These are phyloP conservation scores for Ehretia macrophylla DNA, from an alignment of 257 asterid genomes.

Conservation along the genomic window DNA sequence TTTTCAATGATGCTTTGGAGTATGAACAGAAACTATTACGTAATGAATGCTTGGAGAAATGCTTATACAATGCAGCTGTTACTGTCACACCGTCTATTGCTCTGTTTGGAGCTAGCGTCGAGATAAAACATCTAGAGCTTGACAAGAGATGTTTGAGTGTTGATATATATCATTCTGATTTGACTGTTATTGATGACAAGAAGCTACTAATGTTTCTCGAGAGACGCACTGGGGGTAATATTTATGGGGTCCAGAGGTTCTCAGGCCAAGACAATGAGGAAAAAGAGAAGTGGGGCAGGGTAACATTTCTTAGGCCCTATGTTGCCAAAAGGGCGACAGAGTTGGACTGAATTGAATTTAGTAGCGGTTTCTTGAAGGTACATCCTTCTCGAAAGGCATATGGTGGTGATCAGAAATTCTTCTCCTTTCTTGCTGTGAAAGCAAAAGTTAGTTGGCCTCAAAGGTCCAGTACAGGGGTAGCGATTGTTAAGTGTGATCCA, in stretches of 20 bases:
- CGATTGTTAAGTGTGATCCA: constrained; percentile 56
- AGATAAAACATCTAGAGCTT: constrained; percentile 84
- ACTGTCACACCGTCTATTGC: constrained; percentile 53
- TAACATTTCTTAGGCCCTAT: constrained; percentile 76
- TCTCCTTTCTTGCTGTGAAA: constrained; percentile 45
- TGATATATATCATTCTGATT: constrained; percentile 54
- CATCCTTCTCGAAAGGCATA: constrained; percentile 45
- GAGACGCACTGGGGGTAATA: constrained; percentile 42
- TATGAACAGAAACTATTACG: constrained; percentile 53
- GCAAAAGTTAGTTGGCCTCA: constrained; percentile 92
- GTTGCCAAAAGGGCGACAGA: constrained; percentile 63
- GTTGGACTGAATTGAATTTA: constrained; percentile 30
- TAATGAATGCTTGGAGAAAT: constrained; percentile 75
- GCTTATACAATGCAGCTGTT: constrained; percentile 56
- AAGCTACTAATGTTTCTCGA: constrained; percentile 65
- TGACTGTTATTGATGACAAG: constrained; percentile 48
- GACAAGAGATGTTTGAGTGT: constrained; percentile 73
- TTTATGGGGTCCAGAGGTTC: constrained; percentile 57
- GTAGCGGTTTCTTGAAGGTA: constrained; percentile 55
- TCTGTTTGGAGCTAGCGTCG: constrained; percentile 91
- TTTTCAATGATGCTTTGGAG: constrained; percentile 50
- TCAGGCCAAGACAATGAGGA: constrained; percentile 42
- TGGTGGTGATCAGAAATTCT: constrained; percentile 46
- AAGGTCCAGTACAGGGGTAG: constrained; percentile 74
- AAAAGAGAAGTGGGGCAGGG: constrained; percentile 76